phyloP scores from a whole-genome alignment of 2,329 filamentous ascomycete species.

The Sclerotinia subarctica region DNA sequence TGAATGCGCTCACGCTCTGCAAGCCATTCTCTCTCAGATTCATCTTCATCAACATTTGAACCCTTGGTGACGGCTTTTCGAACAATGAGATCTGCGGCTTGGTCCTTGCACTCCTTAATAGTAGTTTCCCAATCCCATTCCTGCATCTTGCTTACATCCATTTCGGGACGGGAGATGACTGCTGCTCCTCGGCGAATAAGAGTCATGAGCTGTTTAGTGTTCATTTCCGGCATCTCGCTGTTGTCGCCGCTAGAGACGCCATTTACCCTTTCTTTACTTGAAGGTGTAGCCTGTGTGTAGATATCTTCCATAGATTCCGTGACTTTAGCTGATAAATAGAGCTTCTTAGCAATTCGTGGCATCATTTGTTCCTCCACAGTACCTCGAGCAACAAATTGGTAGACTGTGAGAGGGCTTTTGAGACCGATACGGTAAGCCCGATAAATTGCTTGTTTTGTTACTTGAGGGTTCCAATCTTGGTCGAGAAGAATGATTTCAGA shows the following conservation, averaged over 20 bases:
- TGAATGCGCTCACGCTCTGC: slow-evolving; percentile 54
- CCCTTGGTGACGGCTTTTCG: slow-evolving; percentile 37
- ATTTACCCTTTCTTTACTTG: slow-evolving; percentile 36
- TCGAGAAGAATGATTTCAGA: slow-evolving; percentile 98
- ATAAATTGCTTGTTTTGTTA: slow-evolving; percentile 91
- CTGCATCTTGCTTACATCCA: slow-evolving; percentile 55
- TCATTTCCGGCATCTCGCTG: slow-evolving; percentile 51
- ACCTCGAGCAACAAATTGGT: slow-evolving; percentile 84
- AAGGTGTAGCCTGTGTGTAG: slow-evolving; percentile 41
- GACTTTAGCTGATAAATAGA: slow-evolving; percentile 59
- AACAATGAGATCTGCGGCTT: slow-evolving; percentile 44
- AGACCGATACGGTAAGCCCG: slow-evolving; percentile 95
- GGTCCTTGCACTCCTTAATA: slow-evolving; percentile 52
- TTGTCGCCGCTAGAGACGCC: slow-evolving; percentile 31
- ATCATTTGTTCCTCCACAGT: slow-evolving; percentile 88
- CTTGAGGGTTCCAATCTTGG: slow-evolving; percentile 96
- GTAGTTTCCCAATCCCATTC: slow-evolving; percentile 54
- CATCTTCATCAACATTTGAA: slow-evolving; percentile 39
- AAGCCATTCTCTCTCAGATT: slow-evolving; percentile 55
- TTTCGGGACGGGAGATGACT: slow-evolving; percentile 49
- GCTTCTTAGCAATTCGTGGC: slow-evolving; percentile 49
- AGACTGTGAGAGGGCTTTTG: slow-evolving; percentile 90
- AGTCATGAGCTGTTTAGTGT: slow-evolving; percentile 51
- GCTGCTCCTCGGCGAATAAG: slow-evolving; percentile 53
- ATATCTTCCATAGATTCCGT: slow-evolving; percentile 57